Base-by-base conservation (phyloP, 2,329 filamentous ascomycete species). In the Exophiala alcalophila region DNA sequence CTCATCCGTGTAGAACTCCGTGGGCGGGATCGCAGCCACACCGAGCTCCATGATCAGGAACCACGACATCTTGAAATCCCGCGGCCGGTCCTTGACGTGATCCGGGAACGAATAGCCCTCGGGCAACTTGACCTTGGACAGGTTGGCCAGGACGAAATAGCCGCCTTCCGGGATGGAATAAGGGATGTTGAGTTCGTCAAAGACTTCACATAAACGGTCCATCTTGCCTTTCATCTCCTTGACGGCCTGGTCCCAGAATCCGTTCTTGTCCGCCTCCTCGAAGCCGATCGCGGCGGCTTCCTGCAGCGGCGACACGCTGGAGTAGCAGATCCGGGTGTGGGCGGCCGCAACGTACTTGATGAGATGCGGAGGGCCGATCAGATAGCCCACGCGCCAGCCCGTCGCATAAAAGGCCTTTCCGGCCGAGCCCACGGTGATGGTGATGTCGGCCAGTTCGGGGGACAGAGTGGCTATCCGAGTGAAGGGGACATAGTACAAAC, bases 391-490 rank as follows among this genome's bases (percentile, higher is more conserved):
- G 44, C 92, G 83, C 92, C 92, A 98, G 33, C 92, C 92, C 0
- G 92, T 98, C 43, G 87, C 88, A 61, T 97, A 97, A 67, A 98
- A 98, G 72, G 92, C 94, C 77, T 98, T 98, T 57, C 92, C 92
- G 1, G 89, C 92, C 0, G 89, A 95, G 14, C 92, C 92, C 20
- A 98, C 92, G 0, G 92, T 97, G 34, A 98, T 68, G 4, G 92
- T 97, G 54, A 94, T 76, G 45, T 80, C 80, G 56, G 89, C 89
- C 37, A 97, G 81, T 63, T 96, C 89, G 0, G 90, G 89, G 0
- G 88, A 94, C 12, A 98, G 72, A 0, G 89, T 96, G 16, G 87
- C 87, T 41, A 97, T 84, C 57, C 92, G 80, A 1, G 90, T 97
- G 62, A 97, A 98, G 1, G 91, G 91, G 1, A 89, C 86, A 62